Conservation (phyloP, 2,329 filamentous ascomycete species). For the Phialophora expanda region DNA sequence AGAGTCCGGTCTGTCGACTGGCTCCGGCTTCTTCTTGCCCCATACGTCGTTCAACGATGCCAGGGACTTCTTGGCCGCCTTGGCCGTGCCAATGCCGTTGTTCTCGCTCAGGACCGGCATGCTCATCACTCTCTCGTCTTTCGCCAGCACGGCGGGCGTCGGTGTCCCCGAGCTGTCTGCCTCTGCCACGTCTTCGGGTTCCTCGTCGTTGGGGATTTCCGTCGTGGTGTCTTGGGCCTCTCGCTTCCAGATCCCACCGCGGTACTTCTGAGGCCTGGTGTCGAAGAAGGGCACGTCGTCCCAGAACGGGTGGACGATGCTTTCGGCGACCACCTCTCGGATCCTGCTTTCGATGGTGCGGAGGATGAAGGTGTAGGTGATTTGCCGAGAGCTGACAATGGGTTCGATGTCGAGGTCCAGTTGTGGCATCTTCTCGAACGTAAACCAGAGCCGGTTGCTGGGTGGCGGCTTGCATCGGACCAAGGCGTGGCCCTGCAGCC, state of each 20-base stretch:
- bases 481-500: constrained; percentile 81
- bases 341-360: constrained; percentile 94
- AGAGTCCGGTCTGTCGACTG: constrained; percentile 35
- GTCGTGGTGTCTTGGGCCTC: constrained; percentile 41
- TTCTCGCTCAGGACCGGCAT: constrained; percentile 45
- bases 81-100: constrained; percentile 49
- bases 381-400: constrained; percentile 91
- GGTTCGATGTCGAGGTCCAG: constrained; percentile 95
- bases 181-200: constrained; percentile 42
- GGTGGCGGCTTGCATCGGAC: constrained; percentile 92
- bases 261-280: constrained; percentile 75
- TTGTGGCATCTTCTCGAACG: constrained; percentile 91
- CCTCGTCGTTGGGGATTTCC: constrained; percentile 43
- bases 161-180: constrained; percentile 24
- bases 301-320: constrained; percentile 90
- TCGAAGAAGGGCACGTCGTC: constrained; percentile 91
- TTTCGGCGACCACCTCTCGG: constrained; percentile 91
- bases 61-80: constrained; percentile 45
- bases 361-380: constrained; percentile 90
- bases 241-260: constrained; percentile 79
- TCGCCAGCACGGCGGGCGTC: constrained; percentile 35
- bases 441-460: constrained; percentile 94
- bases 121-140: constrained; percentile 45
- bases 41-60: constrained; percentile 33
- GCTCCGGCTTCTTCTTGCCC: constrained; percentile 39